Evolutionary conservation across 805 yeast species (phyloP).

Genomic region (Ogataea chonburiensis): DNA sequence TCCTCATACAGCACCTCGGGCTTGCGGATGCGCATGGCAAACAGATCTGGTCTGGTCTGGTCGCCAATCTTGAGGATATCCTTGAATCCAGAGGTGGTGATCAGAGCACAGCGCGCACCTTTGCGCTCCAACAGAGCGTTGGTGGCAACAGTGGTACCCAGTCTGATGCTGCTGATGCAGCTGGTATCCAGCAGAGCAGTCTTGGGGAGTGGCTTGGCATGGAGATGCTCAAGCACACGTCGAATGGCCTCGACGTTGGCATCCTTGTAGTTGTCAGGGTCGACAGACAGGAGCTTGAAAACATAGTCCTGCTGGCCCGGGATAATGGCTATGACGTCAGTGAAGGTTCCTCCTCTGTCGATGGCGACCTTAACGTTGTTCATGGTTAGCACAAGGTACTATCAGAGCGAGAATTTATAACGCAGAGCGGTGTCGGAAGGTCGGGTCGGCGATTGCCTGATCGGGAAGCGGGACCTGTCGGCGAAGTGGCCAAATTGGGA

Average conservation of each 20-base stretch:
- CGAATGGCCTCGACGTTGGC: constrained; percentile 29
- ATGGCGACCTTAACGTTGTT: constrained; percentile 13
- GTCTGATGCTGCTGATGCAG: constrained; percentile 21
- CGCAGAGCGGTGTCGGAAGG: neutral
- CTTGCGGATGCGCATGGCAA: constrained; percentile 19
- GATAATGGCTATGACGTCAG: constrained; percentile 46
- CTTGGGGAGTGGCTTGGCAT: constrained; percentile 13
- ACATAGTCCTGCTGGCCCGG: constrained; percentile 33
- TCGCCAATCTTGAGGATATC: constrained; percentile 34
- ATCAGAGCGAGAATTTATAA: neutral
- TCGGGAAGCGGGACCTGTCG: too few relatives aligned
- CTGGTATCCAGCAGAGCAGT: constrained; percentile 16
- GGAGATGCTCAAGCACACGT: constrained; percentile 19
- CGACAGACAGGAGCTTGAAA: constrained; percentile 30
- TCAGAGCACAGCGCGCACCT: constrained; percentile 21
- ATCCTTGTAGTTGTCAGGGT: constrained; percentile 27
- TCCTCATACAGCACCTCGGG: constrained; percentile 21
- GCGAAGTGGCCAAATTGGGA: too few relatives aligned
- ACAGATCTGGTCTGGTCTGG: constrained; percentile 30
- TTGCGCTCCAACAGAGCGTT: constrained; percentile 25
- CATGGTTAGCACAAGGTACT: constrained; percentile 1
- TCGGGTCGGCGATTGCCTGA: neutral
- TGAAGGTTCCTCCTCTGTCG: constrained; percentile 44
- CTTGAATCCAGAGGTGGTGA: constrained; percentile 32
- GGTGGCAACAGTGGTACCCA: constrained; percentile 30